These are phyloP conservation scores for Aspergillus bridgeri DNA, from an alignment of 495 filamentous ascomycete species.

Conservation along the genomic window DNA sequence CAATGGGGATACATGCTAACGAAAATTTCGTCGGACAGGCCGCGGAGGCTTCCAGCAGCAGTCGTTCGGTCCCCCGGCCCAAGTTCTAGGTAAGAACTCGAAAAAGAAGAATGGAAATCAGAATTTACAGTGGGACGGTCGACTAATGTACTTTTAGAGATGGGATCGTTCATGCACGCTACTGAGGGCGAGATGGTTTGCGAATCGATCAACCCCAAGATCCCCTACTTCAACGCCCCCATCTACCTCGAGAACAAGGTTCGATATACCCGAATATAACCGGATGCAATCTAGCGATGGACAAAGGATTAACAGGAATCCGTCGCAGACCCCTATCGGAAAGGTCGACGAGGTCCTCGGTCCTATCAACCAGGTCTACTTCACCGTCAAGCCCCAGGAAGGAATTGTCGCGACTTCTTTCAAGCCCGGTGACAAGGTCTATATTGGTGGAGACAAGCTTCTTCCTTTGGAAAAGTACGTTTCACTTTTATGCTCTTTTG, in stretches of 20 bases:
- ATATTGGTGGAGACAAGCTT: slow-evolving; percentile 90
- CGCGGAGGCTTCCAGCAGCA: slow-evolving; percentile 62
- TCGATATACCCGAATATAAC: slow-evolving; percentile 9
- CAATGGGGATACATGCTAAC: slow-evolving; percentile 25
- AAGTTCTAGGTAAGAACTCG: slow-evolving; percentile 54
- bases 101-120: background rate
- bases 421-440: slow-evolving; percentile 95
- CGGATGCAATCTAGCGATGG: background rate
- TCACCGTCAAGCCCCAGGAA: slow-evolving; percentile 94
- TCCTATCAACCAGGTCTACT: slow-evolving; percentile 93
- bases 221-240: slow-evolving; percentile 98
- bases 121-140: background rate
- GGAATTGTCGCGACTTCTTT: slow-evolving; percentile 93
- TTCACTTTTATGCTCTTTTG: background rate
- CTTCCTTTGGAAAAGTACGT: slow-evolving; percentile 80
- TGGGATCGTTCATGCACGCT: slow-evolving; percentile 89
- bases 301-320: slow-evolving; percentile 18
- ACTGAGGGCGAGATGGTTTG: slow-evolving; percentile 97
- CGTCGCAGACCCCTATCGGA: slow-evolving; percentile 52
- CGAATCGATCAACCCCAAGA: slow-evolving; percentile 87
- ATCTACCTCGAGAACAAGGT: slow-evolving; percentile 99
- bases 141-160: slow-evolving; percentile 54
- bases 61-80: slow-evolving; percentile 63
- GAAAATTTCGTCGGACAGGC: slow-evolving; percentile 46
- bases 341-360: slow-evolving; percentile 71